Conservation (phyloP, 148 eudicot species). For the Persicaria tinctoria region DNA sequence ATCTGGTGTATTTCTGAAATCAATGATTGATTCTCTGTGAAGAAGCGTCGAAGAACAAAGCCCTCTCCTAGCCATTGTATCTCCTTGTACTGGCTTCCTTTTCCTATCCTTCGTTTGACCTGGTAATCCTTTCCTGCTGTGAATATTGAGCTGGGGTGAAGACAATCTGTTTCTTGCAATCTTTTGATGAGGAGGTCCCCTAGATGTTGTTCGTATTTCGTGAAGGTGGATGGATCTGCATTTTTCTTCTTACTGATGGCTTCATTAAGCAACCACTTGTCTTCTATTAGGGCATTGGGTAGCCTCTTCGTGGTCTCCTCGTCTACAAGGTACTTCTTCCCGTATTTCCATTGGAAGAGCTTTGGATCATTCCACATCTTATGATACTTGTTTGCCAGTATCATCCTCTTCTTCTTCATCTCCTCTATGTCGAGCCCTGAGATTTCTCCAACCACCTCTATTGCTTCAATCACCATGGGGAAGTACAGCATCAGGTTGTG, state of each 20-base stretch:
- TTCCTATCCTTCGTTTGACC: conserved; percentile 46
- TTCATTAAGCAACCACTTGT: conserved; percentile 44
- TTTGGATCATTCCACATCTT: conserved; percentile 50
- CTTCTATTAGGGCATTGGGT: conserved; percentile 33
- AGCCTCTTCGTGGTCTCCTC: conserved; percentile 35
- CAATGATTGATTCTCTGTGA: conserved; percentile 30
- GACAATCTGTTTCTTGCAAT: conserved; percentile 22
- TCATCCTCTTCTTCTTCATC: conserved; percentile 51
- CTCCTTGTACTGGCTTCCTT: conserved; percentile 47
- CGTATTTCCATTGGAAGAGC: conserved; percentile 48
- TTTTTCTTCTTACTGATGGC: conserved; percentile 35
- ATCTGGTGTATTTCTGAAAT: conserved; percentile 29
- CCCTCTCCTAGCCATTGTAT: conserved; percentile 68
- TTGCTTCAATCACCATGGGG: conserved; percentile 45
- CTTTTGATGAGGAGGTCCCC: conserved; percentile 35
- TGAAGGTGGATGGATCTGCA: conserved; percentile 6
- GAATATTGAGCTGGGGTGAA: conserved; percentile 29
- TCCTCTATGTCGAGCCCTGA: conserved; percentile 49
- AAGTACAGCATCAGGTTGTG: conserved; percentile 50
- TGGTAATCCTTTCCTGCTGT: conserved; percentile 43
- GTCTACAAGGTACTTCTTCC: conserved; percentile 53
- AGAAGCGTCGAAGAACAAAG: conserved; percentile 39
- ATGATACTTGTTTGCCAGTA: conserved; percentile 45
- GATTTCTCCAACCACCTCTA: conserved; percentile 53
- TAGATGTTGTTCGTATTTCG: conserved; percentile 37